Evolutionary conservation across 116 monocot genomes (phyloP).

Genomic region (Zostera marina): DNA sequence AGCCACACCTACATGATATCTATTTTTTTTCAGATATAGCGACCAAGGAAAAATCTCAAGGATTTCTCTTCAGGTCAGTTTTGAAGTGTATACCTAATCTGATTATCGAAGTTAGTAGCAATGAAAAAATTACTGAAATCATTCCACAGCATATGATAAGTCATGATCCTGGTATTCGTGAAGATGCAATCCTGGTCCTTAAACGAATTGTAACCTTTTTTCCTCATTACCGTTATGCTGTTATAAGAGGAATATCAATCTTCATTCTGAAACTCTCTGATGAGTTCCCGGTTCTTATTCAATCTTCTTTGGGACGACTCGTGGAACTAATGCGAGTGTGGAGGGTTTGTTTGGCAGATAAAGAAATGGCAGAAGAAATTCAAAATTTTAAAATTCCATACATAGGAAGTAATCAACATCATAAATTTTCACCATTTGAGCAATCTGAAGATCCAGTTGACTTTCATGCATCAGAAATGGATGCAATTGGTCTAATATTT

Average conservation of each 20-base stretch:
- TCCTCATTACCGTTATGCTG: constrained; percentile 84
- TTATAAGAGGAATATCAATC: constrained; percentile 89
- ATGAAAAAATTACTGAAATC: constrained; percentile 92
- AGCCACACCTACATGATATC: neutral
- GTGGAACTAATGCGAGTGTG: constrained; percentile 91
- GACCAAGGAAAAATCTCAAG: constrained; percentile 92
- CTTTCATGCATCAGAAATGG: constrained; percentile 72
- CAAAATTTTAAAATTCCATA: constrained; percentile 28
- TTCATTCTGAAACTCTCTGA: constrained; percentile 94
- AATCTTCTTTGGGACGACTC: constrained; percentile 73
- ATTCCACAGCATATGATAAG: constrained; percentile 99
- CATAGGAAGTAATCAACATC: constrained; percentile 19
- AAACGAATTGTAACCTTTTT: constrained; percentile 79
- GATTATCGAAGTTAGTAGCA: constrained; percentile 90
- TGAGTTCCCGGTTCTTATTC: constrained; percentile 96
- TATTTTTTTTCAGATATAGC: constrained; percentile 43
- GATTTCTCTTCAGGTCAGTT: constrained; percentile 76
- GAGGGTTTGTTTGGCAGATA: constrained; percentile 84
- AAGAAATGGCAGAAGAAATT: constrained; percentile 26
- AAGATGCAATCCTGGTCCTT: constrained; percentile 93
- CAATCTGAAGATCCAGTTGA: constrained; percentile 47
- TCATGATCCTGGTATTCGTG: constrained; percentile 97
- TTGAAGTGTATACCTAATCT: constrained; percentile 94
- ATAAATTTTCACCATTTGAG: constrained; percentile 31
- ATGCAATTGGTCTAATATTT: constrained; percentile 97